Evolutionary conservation across 768 basidiomycete species (phyloP).

Genomic region (Boletales sp.): DNA sequence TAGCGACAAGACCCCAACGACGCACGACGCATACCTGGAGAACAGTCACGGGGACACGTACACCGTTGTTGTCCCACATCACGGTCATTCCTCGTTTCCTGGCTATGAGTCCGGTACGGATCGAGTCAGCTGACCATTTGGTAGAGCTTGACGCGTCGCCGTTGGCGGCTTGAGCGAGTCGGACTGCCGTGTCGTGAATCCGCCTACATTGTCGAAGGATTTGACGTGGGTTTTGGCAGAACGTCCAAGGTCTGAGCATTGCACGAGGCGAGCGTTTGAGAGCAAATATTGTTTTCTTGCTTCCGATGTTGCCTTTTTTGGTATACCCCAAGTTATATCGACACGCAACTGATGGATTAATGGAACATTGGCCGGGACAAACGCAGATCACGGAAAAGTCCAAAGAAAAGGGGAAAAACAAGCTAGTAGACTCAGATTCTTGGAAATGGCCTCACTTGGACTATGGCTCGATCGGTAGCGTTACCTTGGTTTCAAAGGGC

Average conservation of each 20-base stretch:
- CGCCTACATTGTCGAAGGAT: conserved; percentile 34
- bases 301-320: conserved; percentile 16
- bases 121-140: conserved; percentile 83
- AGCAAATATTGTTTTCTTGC: not conserved
- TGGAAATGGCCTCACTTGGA: conserved; percentile 53
- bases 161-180: conserved; percentile 25
- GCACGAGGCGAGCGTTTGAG: conserved; percentile 9
- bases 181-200: conserved; percentile 42
- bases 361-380: conserved; percentile 70
- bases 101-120: conserved; percentile 90
- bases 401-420: conserved; percentile 24
- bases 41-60: conserved; percentile 85
- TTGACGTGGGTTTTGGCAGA: conserved; percentile 37
- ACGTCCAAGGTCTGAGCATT: conserved; percentile 54
- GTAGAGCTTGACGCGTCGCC: conserved; percentile 18
- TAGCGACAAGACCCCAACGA: conserved; percentile 9
- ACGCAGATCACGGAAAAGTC: conserved; percentile 13
- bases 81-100: conserved; percentile 95
- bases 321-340: not conserved
- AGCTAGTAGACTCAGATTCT: conserved; percentile 24
- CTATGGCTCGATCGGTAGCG: conserved; percentile 52
- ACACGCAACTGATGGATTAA: conserved; percentile 46
- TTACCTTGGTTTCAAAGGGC: conserved; percentile 46
- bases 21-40: conserved; percentile 66
- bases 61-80: conserved; percentile 89